These are phyloP conservation scores for Neopestalotiopsis sp. DNA, from an alignment of 2,329 filamentous ascomycete species.

Conservation along the genomic window DNA sequence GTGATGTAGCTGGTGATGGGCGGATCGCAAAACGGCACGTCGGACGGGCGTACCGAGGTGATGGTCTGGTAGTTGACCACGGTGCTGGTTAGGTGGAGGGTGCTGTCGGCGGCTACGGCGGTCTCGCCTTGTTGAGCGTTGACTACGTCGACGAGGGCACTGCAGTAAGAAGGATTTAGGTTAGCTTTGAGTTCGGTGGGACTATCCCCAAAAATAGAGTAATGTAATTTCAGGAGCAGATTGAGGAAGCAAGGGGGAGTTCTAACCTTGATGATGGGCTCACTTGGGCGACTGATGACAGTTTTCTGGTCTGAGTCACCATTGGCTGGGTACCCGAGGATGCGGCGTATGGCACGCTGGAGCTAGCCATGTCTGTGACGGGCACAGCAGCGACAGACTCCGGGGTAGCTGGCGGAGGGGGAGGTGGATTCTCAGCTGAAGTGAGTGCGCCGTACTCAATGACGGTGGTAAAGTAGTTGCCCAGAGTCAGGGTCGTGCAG, in stretches of 20 bases:
- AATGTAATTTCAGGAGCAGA: not conserved
- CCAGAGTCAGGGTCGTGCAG: constrained; percentile 31
- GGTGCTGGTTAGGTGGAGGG: constrained; percentile 6
- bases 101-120: not conserved
- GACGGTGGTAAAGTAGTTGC: constrained; percentile 32
- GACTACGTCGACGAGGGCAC: not conserved
- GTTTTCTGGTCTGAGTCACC: not conserved
- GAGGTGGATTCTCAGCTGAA: constrained; percentile 2
- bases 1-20: constrained; percentile 12
- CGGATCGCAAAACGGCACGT: constrained; percentile 10
- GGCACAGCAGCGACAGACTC: constrained; percentile 10
- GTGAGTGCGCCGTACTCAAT: constrained; percentile 32
- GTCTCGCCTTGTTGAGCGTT: not conserved
- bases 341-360: not conserved
- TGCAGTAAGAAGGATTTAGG: too few species aligned
- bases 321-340: not conserved
- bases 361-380: not conserved
- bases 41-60: not conserved
- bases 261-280: constrained; percentile 10
- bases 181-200: too few species aligned
- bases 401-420: constrained; percentile 16
- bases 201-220: not conserved
- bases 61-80: constrained; percentile 6
- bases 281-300: not conserved
- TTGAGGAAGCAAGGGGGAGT: not conserved